Evolutionary conservation across 2,329 filamentous ascomycete species (phyloP), one percentile per base, ranked within the genome.

Genomic region (Sphaerostilbella broomeana): DNA sequence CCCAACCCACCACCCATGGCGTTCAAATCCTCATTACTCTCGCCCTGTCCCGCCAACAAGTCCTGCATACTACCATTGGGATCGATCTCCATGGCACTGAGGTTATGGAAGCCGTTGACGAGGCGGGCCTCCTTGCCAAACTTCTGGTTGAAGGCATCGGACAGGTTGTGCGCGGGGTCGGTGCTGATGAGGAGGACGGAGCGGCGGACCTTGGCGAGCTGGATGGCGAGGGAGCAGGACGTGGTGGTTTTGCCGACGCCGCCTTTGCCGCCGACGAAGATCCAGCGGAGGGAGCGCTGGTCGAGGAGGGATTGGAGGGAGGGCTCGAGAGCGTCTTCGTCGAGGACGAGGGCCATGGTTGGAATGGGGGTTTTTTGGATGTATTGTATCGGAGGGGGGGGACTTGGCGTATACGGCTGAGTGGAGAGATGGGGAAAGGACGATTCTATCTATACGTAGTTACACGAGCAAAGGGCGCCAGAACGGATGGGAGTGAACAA

Each of bases 241-340:
- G 92, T 98, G n/a, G 92, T 98, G 19, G 92, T 98, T 73, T 98
- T 98, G 63, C 92, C 92, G 31, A 98, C 92, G 61, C 92, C 92
- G 57, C 92, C 92, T 69, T 98, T 98, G 51, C 92, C 92, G 56
- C 92, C 92, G 45, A 98, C 92, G 57, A 98, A 98, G 67, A 98
- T 94, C 92, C 92, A 98, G 61, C 92, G 86, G 40, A 98, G 81
- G 22, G 86, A 83, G 65, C 88, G 87, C 66, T 98, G 92, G 70
- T 94, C 87, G 56, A 98, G 79, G 59, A 98, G 88, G 49, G 86
- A 85, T 69, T 95, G 86, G 57, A 98, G 85, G 37, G 86, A 87
- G 33, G 92, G 89, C 70, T 94, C 89, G 69, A 97, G 81, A 54
- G 78, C 72, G 60, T 88, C 84, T 57, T 84, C 83, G 64, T 57